Base-by-base conservation (phyloP, 1,284 basidiomycete genomes). In the Malassezia restricta region DNA sequence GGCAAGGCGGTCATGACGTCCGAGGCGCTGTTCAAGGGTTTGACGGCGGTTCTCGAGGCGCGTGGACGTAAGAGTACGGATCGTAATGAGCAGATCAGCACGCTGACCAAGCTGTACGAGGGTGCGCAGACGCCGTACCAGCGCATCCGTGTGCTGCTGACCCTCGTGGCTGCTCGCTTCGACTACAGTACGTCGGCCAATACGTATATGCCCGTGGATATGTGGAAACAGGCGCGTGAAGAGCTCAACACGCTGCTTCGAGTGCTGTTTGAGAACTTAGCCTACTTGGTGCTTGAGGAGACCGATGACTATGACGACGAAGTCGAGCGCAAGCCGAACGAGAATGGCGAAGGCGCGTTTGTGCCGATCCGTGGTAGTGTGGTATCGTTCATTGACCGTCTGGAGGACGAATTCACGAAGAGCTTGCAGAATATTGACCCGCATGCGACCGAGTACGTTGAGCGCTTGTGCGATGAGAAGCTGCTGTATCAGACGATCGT, bases 351-450 rank as follows among this genome's bases (percentile, higher is more conserved):
- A 56, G 66, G 66, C 41, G 51, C 52, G 24, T 48, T 59, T 30
- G 67, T 73, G 8, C 61, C 58, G 6, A 67, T 73, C 12, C 68
- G 70, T 32, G 70, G 70, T 43, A 66, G 63, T 56, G 63, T 71
- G 54, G 71, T 71, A 62, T 65, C 64, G 71, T 87, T 95, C 66
- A 81, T 99, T 45, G 94, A 99, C 75, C 84, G 92, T 54, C 77
- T 99, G 47, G 94, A 98, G 74, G 94, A 98, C 68, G 94, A 99
- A 76, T 98, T 99, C 76, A 96, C 89, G 47, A 88, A 87, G 75
- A 92, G 88, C 68, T 77, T 99, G 47, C 94, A 98, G 79, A 89
- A 96, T 74, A 91, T 95, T 63, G 94, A 99, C 72, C 92, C 94
- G 12, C 94, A 98, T 74, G 89, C 94, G 5, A 87, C 87, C 45